Conservation (phyloP, 495 filamentous ascomycete species). For the Chaetomium fimeti region DNA sequence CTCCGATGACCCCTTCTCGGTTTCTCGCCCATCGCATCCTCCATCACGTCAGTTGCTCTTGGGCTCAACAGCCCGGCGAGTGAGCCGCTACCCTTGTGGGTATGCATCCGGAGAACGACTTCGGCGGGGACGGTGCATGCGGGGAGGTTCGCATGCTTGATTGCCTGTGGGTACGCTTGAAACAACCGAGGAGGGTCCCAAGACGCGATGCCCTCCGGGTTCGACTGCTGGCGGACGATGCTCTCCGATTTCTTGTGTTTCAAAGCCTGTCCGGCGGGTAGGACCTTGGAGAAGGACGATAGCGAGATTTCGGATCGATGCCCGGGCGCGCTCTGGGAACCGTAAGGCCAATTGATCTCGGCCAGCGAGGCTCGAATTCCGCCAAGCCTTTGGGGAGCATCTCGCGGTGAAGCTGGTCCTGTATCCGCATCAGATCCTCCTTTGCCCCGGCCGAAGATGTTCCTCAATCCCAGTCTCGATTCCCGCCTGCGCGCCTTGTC, state of each 20-base stretch:
- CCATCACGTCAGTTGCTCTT: slow-evolving; percentile 27
- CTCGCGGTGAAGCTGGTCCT: slow-evolving; percentile 25
- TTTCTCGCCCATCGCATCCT: slow-evolving; percentile 33
- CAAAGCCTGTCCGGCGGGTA: slow-evolving; percentile 24
- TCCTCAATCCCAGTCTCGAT: slow-evolving; percentile 51
- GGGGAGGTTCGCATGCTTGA: slow-evolving; percentile 53
- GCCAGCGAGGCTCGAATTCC: slow-evolving; percentile 47
- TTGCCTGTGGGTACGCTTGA: slow-evolving; percentile 85
- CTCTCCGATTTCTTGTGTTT: slow-evolving; percentile 43
- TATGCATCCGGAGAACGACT: slow-evolving; percentile 61
- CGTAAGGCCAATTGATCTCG: slow-evolving; percentile 46
- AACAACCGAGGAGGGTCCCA: slow-evolving; percentile 85
- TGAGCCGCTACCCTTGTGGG: slow-evolving; percentile 47
- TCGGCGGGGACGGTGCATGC: slow-evolving; percentile 54
- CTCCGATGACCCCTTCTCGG: slow-evolving; percentile 49
- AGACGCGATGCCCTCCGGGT: slow-evolving; percentile 31
- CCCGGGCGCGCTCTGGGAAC: slow-evolving; percentile 28
- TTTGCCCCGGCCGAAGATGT: slow-evolving; percentile 22
- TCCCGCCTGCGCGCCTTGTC: slow-evolving; percentile 42
- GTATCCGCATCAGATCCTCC: slow-evolving; percentile 26
- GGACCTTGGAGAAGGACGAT: slow-evolving; percentile 23
- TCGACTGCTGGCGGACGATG: slow-evolving; percentile 29
- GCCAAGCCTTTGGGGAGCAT: slow-evolving; percentile 30
- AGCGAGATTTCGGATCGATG: slow-evolving; percentile 45
- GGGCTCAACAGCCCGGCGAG: slow-evolving; percentile 42